Evolutionary conservation across 2,329 filamentous ascomycete species (phyloP), one percentile per base, ranked within the genome.

Genomic region (Exophiala oligosperma): DNA sequence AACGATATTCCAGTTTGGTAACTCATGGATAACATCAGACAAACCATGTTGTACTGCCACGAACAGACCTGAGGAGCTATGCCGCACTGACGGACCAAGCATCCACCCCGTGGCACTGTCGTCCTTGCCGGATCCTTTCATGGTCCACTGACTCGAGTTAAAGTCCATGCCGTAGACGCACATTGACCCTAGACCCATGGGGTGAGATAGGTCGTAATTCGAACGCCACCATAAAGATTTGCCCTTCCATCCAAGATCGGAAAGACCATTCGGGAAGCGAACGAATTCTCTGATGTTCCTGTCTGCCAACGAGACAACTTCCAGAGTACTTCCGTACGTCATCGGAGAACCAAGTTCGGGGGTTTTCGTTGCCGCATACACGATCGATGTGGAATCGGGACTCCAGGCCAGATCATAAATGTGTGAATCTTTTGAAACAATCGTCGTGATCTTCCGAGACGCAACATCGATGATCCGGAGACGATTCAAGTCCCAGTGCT

Each of bases 381-480:
- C 63, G 12, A 65, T 43, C 28, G 55, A 28, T 6, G 47, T 55
- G 28, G 57, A 55, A 23, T 64, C 61, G 12, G 63, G 63, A n/a
- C 50, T 53, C 63, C 59, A 65, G 41, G 49, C 17, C 26, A 62
- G 56, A 28, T 41, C 52, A 23, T 62, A 46, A 29, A 62, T 56
- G 48, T 56, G 59, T 38, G 40, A 26, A 14, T 48, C 44, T 37
- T 23, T 24, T 3, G 52, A 48, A 9, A 52, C 49, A 41, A 49
- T 2, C 8, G 40, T 49, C 8, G 4, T n/a, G n/a, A 40, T 4
- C 14, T 40, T 21, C 21, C 49, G 28, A n/a, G 41, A 47, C 11
- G 24, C 37, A n/a, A 54, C 37, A 17, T 54, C 43, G 21, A 54
- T 29, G 40, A 49, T 54, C 14, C 52, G 52, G 14, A 54, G 52